Percentiles rank a stretch among this genome's conserved stretches.
These are phyloP conservation scores for Botrytis aclada DNA, from an alignment of 2,329 filamentous ascomycete genomes.

Conservation along the genomic window DNA sequence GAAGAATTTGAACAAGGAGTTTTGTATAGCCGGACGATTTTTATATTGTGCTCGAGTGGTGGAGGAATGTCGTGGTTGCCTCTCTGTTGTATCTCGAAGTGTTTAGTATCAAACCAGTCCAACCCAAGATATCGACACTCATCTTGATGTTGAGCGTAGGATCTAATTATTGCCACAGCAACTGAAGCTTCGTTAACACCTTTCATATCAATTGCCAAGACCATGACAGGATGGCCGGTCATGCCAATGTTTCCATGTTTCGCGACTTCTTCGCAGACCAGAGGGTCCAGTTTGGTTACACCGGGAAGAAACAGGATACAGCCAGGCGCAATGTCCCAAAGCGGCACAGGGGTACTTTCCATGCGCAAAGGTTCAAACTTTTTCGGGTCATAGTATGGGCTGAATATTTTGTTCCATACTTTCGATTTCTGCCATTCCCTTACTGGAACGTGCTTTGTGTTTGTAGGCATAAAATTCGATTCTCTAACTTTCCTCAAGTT, in stretches of 20 bases:
- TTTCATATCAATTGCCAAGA: background rate
- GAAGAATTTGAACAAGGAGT: background rate
- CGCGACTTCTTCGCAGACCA: background rate
- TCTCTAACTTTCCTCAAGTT: background rate
- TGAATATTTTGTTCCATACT: conserved; percentile 13
- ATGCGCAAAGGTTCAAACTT: background rate
- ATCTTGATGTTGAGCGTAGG: background rate
- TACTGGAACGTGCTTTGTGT: background rate
- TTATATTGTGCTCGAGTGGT: background rate
- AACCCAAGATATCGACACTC: background rate
- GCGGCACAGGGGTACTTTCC: background rate
- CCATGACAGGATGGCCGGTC: background rate
- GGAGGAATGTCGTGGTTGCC: background rate
- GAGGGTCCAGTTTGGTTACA: background rate
- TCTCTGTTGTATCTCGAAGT: background rate
- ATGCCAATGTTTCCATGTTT: background rate
- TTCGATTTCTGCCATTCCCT: conserved; percentile 13
- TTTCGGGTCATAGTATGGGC: background rate
- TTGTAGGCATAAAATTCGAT: background rate
- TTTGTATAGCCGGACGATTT: background rate
- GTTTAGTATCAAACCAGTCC: background rate
- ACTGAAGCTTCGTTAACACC: background rate
- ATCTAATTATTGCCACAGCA: background rate
- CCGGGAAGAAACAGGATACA: background rate
- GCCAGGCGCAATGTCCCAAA: conserved; percentile 18